phyloP scores from a whole-genome alignment of 2,329 filamentous ascomycete species.

The Zarea fungicola region DNA sequence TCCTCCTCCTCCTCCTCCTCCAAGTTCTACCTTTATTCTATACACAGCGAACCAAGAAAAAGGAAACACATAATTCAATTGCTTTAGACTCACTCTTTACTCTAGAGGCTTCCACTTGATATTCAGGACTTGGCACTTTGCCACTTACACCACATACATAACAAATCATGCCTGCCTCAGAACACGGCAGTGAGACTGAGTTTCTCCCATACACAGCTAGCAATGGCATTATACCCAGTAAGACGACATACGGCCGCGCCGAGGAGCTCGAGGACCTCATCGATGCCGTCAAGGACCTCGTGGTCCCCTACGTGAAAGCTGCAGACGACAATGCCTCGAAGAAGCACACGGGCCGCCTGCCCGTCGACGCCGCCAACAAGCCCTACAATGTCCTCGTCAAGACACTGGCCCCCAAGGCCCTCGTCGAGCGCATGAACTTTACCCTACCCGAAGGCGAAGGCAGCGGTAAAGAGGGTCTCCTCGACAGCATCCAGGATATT shows the following conservation, averaged over 20 bases:
- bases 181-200: conserved; percentile 9
- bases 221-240: background rate
- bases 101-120: too few relatives aligned
- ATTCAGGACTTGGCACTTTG: too few relatives aligned
- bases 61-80: too few relatives aligned
- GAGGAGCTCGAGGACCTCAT: conserved; percentile 49
- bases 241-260: conserved; percentile 3
- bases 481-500: conserved; percentile 64
- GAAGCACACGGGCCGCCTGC: conserved; percentile 43
- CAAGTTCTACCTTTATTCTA: background rate
- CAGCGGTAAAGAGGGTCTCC: conserved; percentile 65
- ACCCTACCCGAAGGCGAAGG: conserved; percentile 51
- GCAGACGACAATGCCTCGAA: conserved; percentile 59
- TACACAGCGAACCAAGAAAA: too few relatives aligned
- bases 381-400: conserved; percentile 57
- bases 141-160: background rate
- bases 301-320: conserved; percentile 64
- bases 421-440: conserved; percentile 51
- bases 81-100: too few relatives aligned
- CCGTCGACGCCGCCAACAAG: conserved; percentile 28
- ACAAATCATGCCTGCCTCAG: conserved; percentile 8
- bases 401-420: conserved; percentile 52
- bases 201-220: background rate
- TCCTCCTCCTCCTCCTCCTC: background rate
- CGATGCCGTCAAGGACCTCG: conserved; percentile 58